Evolutionary conservation across 164 flowering plant genomes (phyloP).

Genomic region (Nelumbo lutea): DNA sequence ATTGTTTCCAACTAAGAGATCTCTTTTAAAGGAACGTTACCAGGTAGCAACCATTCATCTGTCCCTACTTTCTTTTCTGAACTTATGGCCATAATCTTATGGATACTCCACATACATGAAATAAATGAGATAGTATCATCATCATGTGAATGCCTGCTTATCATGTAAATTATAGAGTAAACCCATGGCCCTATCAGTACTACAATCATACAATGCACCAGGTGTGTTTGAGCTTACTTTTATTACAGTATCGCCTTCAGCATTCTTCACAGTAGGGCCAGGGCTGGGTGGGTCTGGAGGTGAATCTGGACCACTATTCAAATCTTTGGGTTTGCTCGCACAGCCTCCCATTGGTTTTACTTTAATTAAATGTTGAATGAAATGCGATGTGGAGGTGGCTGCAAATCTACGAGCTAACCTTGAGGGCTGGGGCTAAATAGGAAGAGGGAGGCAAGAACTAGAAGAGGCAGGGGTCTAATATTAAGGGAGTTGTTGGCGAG

Average conservation of each 20-base stretch:
- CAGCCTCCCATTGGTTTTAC: slow-evolving; percentile 49
- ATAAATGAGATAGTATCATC: background rate
- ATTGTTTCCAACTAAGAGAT: no score
- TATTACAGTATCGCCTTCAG: background rate
- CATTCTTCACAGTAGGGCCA: slow-evolving; percentile 11
- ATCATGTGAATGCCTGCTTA: background rate
- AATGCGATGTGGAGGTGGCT: background rate
- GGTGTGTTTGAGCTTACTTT: background rate
- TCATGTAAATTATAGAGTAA: background rate
- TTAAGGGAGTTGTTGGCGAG: background rate
- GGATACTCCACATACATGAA: no score
- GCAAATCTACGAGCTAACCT: background rate
- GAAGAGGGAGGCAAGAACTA: background rate
- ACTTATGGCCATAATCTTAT: no score
- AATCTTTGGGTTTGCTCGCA: slow-evolving; percentile 43
- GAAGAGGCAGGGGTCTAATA: background rate
- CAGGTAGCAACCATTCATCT: no score
- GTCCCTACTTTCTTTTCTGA: no score
- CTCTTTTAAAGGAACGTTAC: no score
- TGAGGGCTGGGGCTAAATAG: background rate
- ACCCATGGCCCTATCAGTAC: no score
- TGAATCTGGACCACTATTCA: slow-evolving; percentile 9
- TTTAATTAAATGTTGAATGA: background rate
- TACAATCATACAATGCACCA: background rate
- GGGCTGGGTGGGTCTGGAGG: slow-evolving; percentile 2